phyloP scores from a whole-genome alignment of 192 early-diverging fungal species.

The Linnemannia schmuckeri region DNA sequence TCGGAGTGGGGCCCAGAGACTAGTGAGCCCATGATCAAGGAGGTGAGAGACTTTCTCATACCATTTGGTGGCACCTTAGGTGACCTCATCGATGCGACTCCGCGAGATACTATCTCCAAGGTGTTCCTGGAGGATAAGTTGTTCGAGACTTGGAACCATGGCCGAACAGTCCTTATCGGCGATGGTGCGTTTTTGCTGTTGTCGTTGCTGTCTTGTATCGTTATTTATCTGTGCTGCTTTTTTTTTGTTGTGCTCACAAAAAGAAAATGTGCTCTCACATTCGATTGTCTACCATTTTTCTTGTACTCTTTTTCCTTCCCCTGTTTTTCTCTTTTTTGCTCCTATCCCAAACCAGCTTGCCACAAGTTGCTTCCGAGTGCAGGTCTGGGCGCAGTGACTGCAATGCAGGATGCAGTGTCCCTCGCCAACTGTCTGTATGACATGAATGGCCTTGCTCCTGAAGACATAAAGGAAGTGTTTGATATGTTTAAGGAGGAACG shows the following conservation, averaged over 20 bases:
- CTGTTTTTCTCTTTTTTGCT: no score
- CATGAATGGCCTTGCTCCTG: neutral
- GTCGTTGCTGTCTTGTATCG: no score
- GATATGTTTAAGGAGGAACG: neutral
- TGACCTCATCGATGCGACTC: neutral
- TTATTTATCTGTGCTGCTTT: neutral
- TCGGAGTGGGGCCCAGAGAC: constrained; percentile 7
- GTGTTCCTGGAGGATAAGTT: constrained; percentile 11
- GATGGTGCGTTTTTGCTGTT: neutral
- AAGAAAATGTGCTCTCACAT: neutral
- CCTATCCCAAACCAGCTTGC: no score
- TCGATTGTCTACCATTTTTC: no score
- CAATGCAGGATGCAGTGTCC: constrained; percentile 8
- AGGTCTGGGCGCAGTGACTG: constrained; percentile 3
- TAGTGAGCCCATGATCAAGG: neutral
- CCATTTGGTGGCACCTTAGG: neutral
- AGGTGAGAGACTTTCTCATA: neutral
- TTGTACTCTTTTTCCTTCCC: no score
- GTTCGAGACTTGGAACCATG: constrained; percentile 16
- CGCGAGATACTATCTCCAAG: neutral
- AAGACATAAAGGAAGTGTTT: neutral
- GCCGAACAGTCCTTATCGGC: constrained; percentile 12
- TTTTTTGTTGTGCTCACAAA: neutral
- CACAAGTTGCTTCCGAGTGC: neutral
- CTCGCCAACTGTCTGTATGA: constrained; percentile 7